Conservation (phyloP, 2,329 filamentous ascomycete genomes). For the Grosmannia clavigera region DNA sequence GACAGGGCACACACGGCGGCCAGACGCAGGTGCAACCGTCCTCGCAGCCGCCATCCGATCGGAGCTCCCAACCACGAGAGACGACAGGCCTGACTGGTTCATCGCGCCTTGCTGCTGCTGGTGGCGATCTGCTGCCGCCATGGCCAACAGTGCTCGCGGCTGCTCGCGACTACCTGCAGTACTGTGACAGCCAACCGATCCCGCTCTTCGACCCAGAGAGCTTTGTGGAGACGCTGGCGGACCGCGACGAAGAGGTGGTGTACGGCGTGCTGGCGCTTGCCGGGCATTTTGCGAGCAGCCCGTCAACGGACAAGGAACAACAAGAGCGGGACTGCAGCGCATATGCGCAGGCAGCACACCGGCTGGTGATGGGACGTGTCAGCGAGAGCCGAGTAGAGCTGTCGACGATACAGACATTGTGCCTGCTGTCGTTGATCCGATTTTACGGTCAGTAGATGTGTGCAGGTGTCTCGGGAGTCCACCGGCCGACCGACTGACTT, state of each 20-base stretch:
- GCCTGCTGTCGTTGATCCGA: not conserved
- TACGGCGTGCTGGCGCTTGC: slow-evolving; percentile 1
- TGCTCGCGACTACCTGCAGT: not conserved
- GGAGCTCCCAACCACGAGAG: not conserved
- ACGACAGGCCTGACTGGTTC: not conserved
- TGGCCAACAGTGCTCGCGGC: not conserved
- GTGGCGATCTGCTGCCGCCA: not conserved
- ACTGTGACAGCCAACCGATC: slow-evolving; percentile 1
- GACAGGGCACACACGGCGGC: not conserved
- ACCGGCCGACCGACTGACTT: too few species aligned
- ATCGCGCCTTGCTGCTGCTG: not conserved
- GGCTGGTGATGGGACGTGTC: slow-evolving; percentile 1
- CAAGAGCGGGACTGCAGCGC: not conserved
- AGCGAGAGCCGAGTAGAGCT: slow-evolving; percentile 1
- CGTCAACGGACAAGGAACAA: not conserved
- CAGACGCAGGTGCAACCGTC: not conserved
- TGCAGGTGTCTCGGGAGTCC: too few species aligned
- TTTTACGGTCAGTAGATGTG: not conserved
- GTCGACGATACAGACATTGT: slow-evolving; percentile 5
- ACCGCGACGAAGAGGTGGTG: not conserved
- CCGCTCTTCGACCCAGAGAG: not conserved
- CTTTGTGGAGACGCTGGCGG: not conserved
- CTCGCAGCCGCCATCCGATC: not conserved
- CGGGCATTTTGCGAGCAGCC: not conserved
- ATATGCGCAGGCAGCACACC: not conserved